phyloP scores from a whole-genome alignment of 345 rosid genomes.

The Rhodomyrtus tomentosa region DNA sequence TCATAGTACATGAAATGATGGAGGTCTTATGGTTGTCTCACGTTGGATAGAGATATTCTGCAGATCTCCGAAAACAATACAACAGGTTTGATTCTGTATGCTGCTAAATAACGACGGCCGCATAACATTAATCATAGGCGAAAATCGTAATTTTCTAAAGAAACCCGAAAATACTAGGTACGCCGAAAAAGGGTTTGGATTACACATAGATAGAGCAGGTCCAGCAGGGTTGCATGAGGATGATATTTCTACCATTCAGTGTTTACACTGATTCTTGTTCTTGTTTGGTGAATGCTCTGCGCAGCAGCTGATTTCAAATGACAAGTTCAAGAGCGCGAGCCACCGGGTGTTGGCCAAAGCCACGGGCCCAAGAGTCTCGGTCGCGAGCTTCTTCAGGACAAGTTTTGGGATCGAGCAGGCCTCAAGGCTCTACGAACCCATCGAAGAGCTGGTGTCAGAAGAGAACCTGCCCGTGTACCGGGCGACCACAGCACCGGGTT shows the following conservation, averaged over 20 bases:
- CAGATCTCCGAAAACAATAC: background rate
- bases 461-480: slow-evolving; percentile 18
- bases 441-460: slow-evolving; percentile 21
- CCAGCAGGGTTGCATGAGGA: background rate
- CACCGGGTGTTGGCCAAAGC: background rate
- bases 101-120: background rate
- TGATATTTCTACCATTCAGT: background rate
- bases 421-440: slow-evolving; percentile 16
- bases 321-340: background rate
- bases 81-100: background rate
- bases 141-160: background rate
- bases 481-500: slow-evolving; percentile 19
- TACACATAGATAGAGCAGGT: background rate
- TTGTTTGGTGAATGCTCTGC: background rate
- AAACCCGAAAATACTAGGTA: background rate
- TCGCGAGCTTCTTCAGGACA: background rate
- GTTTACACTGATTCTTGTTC: background rate
- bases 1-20: background rate
- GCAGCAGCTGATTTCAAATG: background rate
- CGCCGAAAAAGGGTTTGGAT: background rate
- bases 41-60: background rate
- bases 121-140: background rate
- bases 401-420: background rate
- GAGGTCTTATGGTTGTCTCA: background rate
- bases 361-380: background rate